Percentiles rank a stretch among this genome's conserved stretches.
phyloP scores from a whole-genome alignment of 139 green algal species.

The Raphidocelis subcapitata region DNA sequence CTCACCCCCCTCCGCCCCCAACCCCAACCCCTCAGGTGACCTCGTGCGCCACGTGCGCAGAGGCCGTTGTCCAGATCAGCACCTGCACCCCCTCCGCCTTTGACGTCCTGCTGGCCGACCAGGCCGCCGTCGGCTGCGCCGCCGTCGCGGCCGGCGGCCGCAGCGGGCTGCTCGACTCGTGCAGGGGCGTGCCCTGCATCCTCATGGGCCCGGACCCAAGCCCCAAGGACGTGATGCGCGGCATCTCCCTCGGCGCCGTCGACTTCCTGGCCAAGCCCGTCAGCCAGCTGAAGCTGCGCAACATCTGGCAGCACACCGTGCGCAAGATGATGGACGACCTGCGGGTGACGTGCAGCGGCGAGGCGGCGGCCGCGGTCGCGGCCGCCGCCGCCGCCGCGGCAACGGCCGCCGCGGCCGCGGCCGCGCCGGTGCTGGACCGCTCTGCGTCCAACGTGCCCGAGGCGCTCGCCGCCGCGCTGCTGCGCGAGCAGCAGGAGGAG shows the following conservation, averaged over 20 bases:
- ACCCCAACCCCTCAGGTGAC: not conserved
- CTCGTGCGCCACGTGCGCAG: not conserved
- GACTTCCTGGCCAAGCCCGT: slow-evolving; percentile 80
- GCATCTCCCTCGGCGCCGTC: slow-evolving; percentile 68
- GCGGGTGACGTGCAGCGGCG: not conserved
- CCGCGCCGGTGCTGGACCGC: no score
- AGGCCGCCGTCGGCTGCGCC: not conserved
- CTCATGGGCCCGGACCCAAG: slow-evolving; percentile 41
- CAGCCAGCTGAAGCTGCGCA: slow-evolving; percentile 67
- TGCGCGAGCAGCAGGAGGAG: no score
- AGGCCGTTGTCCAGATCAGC: not conserved
- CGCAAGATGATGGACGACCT: slow-evolving; percentile 51
- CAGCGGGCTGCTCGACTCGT: slow-evolving; percentile 29
- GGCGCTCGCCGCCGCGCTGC: no score
- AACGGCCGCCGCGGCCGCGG: no score
- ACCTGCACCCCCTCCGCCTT: not conserved
- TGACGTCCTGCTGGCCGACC: slow-evolving; percentile 20
- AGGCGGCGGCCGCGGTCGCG: no score
- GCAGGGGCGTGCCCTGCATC: slow-evolving; percentile 43
- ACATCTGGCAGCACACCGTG: slow-evolving; percentile 87
- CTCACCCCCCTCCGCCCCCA: not conserved
- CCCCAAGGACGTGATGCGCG: slow-evolving; percentile 50
- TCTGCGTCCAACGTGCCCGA: no score
- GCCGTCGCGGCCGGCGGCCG: not conserved
- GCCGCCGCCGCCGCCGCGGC: no score